Base-by-base conservation (phyloP, 176 grass and related monocot genomes). In the Musa itinerans region DNA sequence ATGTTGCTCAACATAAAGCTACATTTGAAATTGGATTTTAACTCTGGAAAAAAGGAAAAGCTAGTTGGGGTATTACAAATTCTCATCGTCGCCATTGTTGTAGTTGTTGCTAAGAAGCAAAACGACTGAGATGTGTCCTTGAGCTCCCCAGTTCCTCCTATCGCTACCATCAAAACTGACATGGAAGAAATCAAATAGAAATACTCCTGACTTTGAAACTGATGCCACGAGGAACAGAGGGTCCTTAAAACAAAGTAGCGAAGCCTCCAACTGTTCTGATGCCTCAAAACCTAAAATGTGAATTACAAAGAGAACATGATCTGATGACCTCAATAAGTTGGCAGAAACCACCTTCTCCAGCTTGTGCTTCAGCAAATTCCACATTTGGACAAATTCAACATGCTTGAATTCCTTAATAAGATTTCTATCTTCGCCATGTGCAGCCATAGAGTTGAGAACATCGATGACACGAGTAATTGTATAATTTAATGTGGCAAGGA, bases 271-370 rank as follows among this genome's bases (percentile, higher is more conserved):
- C 74, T 96, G 85, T 76, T 89, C 87, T 53, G 89, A 81, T 3
- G 92, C 92, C 72, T 96, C 78, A 72, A 88, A 92, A 1, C 92
- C 87, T 78, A 96, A 84, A 11, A 69, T 82, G 72, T 92, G 87
- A 52, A 90, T 83, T 73, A 81, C 85, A 89, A 76, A 96, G 58
- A 96, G 74, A 86, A 92, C 92, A 76, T 96, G 92, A 52, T 96
- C 85, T 69, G 83, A 89, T 62, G 85, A 88, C 80, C 82, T 81
- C 82, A 96, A 79, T 81, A 88, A 53, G 80, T 84, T 80, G 69
- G 87, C 85, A 75, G 92, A 92, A 17, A 88, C 78, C 74, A 96
- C 78, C 79, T 96, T 92, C 15, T 96, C 89, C 87, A 96, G 71
- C 69, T 96, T 96, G 76, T 83, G 86, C 12, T 66, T 88, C 63